Evolutionary conservation across 129 eudicot species (phyloP), one percentile per base, ranked within the genome.

Genomic region (Flaveria sonorensis): DNA sequence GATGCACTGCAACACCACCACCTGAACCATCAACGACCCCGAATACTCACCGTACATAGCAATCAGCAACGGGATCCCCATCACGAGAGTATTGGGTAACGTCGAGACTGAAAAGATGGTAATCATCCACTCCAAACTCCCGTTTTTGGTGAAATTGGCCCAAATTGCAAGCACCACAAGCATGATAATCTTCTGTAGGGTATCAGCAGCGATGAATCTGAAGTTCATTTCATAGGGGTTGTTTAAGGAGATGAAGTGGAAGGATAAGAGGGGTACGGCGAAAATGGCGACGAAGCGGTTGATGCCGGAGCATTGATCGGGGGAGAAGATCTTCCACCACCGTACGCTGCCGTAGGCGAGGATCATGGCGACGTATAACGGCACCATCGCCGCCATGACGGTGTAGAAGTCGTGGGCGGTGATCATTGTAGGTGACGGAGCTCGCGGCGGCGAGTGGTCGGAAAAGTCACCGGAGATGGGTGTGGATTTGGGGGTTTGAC

Each of bases 241-340:
- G 57, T 92, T 92, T 6, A 77, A 57, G 4, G 98, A 86, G 13
- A 92, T 92, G 89, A 92, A 92, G 59, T 92, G 96, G 71, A 92
- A 92, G 24, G 96, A 92, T 1, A 92, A 84, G 2, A 92, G 86
- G 0, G 96, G 96, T 0, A 92, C 98, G 5, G 96, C 98, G 70
- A 92, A 92, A 4, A 92, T 75, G 14, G 98, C 98, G 12, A 92
- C 98, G 45, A 92, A 92, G 0, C 96, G 81, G 70, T 92, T 92
- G 81, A 92, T 92, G 56, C 96, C 98, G 72, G 98, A 92, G 73
- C 98, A 92, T 63, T 92, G 98, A 55, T 92, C 96, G 1, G 98
- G 94, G 1, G 96, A 78, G 63, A 92, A 92, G 15, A 92, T 90
- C 71, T 90, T 88, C 98, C 98, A 92, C 98, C 98, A 92, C 15